Conservation (phyloP, 75 land plant species). For the Cupressus sempervirens region DNA sequence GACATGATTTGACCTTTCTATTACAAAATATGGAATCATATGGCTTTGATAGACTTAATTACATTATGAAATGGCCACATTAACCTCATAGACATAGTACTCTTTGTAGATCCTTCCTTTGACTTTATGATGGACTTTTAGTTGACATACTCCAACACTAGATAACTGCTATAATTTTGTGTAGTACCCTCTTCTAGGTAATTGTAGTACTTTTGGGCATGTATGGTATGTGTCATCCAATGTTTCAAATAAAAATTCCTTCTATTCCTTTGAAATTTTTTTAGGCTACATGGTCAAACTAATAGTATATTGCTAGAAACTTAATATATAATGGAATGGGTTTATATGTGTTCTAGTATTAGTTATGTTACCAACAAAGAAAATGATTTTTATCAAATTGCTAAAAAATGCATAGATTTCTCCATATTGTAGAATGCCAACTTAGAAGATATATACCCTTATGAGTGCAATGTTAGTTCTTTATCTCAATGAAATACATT, state of each 20-base stretch:
- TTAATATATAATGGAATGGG: background rate
- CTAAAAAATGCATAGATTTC: background rate
- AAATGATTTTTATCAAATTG: background rate
- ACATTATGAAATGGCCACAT: too few species aligned
- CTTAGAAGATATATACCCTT: background rate
- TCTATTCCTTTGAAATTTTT: slow-evolving; percentile 65
- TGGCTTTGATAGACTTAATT: too few species aligned
- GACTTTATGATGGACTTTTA: too few species aligned
- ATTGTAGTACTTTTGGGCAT: slow-evolving; percentile 44
- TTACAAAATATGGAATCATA: too few species aligned
- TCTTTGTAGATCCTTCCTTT: too few species aligned
- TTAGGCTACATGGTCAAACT: slow-evolving; percentile 37
- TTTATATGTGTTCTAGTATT: background rate
- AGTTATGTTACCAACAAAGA: background rate
- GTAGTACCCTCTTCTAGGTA: slow-evolving; percentile 52
- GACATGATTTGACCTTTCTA: too few species aligned
- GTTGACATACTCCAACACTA: too few species aligned
- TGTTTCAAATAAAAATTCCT: slow-evolving; percentile 50
- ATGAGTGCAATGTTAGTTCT: background rate
- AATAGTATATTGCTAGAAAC: slow-evolving; percentile 24
- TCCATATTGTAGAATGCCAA: background rate
- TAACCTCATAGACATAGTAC: too few species aligned
- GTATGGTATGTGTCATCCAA: slow-evolving; percentile 56
- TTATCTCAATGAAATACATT: background rate
- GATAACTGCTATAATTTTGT: slow-evolving; percentile 49